Evolutionary conservation across 1,284 basidiomycete genomes (phyloP), one percentile per base, ranked within the genome.

Genomic region (Gomphus bonarii): DNA sequence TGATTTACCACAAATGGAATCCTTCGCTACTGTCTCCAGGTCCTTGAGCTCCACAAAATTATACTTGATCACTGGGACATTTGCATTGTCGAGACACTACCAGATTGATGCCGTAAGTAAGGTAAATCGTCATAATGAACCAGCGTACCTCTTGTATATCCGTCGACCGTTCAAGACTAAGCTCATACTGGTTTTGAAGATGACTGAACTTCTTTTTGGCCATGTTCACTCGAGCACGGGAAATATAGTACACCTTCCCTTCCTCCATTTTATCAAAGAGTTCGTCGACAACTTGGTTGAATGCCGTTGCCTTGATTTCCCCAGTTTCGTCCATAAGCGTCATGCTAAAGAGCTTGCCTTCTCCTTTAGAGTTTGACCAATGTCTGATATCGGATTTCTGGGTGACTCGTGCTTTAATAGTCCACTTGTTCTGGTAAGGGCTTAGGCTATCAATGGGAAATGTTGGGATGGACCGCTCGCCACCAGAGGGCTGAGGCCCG

Each of bases 381-480:
- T 84, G 82, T 66, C 83, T 88, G 66, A 99, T 84, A 0, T 98
- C 95, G 0, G 84, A 84, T 72, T 95, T 97, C 64, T 89, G 82
- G 2, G 85, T 91, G 49, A 97, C 92, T 52, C 93, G 86, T 25
- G 93, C 97, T 69, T 94, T 95, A 78, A 99, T 97, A 3, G 91
- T 95, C 95, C 94, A 97, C 67, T 94, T 95, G 74, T 97, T 98
- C 71, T 97, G 92, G 69, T 98, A 99, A 7, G 95, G 97, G 65
- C 89, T 95, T 51, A 99, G 80, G 5, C 88, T 90, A 67, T 97
- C 95, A 64, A 99, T 99, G 3, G 95, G 95, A 70, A 82, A 90
- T 59, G 84, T 78, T 62, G 76, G 82, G 64, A 63, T 64, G 10
- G 60, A 61, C 55, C 67, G 61, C 58, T 66, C 63, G 57, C 16